Evolutionary conservation across 2,329 filamentous ascomycete genomes (phyloP), one percentile per base, ranked within the genome.

Genomic region (Trichophyton mentagrophytes): DNA sequence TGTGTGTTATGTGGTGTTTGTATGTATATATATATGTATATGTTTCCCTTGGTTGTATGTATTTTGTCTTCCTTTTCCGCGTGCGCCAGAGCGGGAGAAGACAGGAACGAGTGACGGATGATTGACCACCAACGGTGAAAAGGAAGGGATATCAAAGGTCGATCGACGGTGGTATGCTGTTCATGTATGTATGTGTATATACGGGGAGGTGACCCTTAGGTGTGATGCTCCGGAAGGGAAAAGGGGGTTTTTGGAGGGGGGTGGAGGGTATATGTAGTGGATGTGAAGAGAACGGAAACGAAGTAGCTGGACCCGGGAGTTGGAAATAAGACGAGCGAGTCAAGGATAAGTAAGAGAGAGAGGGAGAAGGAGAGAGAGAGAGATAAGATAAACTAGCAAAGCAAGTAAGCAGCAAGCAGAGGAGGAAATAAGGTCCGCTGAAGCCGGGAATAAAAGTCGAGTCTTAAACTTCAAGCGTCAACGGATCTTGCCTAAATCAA

Each of bases 401-500:
- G 9, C 8, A 38, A 38, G 33, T 13, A 38, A 38, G 33, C 11
- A 38, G 9, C 8, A 8, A 36, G 33, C 33, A 11, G 9, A 36
- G 33, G 6, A n/a, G 40, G 6, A 44, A 55, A 42, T 57, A 57
- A 44, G 55, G 40, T 57, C 55, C 55, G 55, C 40, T 57, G 40
- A 57, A 57, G 55, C 44, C 57, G 42, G 57, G 57, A 59, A 59
- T 40, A 59, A 47, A 57, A 17, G 57, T 46, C 57, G 57, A 59
- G 44, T 59, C 33, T 49, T 57, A 57, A 42, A 33, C 36, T 57
- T 44, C 33, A 57, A 57, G 33, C 55, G 55, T 33, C 55, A 42
- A 57, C 55, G 55, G 55, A 57, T 40, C 55, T 57, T 57, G 55
- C 40, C 55, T 57, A 57, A 57, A 57, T 57, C 55, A 57, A 57